Evolutionary conservation across 176 grass and related monocot species (phyloP).

Genomic region (Musa acuminata): DNA sequence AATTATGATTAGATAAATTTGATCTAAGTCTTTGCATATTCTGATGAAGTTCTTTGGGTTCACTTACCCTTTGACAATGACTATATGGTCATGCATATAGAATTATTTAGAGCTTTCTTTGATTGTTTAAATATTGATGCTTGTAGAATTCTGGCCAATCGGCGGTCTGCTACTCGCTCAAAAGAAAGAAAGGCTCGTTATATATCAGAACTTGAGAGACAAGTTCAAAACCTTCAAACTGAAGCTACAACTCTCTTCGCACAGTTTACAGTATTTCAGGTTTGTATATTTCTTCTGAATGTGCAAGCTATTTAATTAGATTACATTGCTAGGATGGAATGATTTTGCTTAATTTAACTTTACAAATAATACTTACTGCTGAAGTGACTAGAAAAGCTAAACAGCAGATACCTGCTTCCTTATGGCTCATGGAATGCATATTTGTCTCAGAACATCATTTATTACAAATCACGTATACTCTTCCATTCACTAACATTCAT

Average conservation of each 20-base stretch:
- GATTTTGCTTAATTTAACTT: background rate
- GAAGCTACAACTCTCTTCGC: constrained; percentile 98
- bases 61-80: background rate
- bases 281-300: constrained; percentile 16
- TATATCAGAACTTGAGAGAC: constrained; percentile 88
- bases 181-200: constrained; percentile 99
- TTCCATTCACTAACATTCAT: background rate
- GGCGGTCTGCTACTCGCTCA: constrained; percentile 90
- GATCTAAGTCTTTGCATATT: background rate
- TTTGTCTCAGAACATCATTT: background rate
- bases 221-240: constrained; percentile 98
- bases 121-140: constrained; percentile 2
- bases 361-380: background rate
- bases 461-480: background rate
- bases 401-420: background rate
- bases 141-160: constrained; percentile 89
- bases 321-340: background rate
- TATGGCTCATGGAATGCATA: constrained; percentile 16
- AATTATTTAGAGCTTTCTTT: background rate
- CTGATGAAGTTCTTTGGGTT: background rate
- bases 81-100: background rate
- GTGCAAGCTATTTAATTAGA: background rate
- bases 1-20: too few species aligned
- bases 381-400: background rate
- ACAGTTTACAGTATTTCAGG: constrained; percentile 93